Evolutionary conservation across 805 yeast species (phyloP).

Genomic region (Pichia scutulata): DNA sequence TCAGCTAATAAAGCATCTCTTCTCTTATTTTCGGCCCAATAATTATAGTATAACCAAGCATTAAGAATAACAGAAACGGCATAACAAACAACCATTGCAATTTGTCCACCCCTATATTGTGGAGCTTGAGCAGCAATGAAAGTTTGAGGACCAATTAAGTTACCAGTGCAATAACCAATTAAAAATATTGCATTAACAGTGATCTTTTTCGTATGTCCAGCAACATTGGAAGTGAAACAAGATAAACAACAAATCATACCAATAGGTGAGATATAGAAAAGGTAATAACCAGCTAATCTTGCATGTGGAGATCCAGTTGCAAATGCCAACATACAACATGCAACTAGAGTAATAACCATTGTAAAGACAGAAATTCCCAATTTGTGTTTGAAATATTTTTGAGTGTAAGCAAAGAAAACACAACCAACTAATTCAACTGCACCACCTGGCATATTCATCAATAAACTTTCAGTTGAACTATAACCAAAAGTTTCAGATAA

Average conservation of each 20-base stretch:
- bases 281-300: slow-evolving; percentile 26
- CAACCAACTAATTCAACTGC: slow-evolving; percentile 27
- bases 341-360: slow-evolving; percentile 10
- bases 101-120: slow-evolving; percentile 45
- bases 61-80: slow-evolving; percentile 15
- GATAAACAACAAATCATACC: slow-evolving; percentile 27
- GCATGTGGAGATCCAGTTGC: slow-evolving; percentile 13
- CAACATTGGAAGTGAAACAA: slow-evolving; percentile 41
- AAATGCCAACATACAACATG: slow-evolving; percentile 17
- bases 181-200: slow-evolving; percentile 50
- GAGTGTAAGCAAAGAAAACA: slow-evolving; percentile 25
- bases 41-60: slow-evolving; percentile 12
- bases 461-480: slow-evolving; percentile 18
- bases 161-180: slow-evolving; percentile 61
- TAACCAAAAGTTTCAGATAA: slow-evolving; percentile 27
- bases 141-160: slow-evolving; percentile 67
- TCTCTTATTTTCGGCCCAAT: slow-evolving; percentile 14
- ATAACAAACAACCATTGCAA: slow-evolving; percentile 32
- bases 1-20: slow-evolving; percentile 10
- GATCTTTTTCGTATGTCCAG: slow-evolving; percentile 71
- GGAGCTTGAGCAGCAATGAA: slow-evolving; percentile 56
- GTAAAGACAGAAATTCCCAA: slow-evolving; percentile 17
- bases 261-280: slow-evolving; percentile 19
- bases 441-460: slow-evolving; percentile 24
- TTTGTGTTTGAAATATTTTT: slow-evolving; percentile 20